phyloP scores from a whole-genome alignment of 257 asterid species.

The Nicotiana undulata region DNA sequence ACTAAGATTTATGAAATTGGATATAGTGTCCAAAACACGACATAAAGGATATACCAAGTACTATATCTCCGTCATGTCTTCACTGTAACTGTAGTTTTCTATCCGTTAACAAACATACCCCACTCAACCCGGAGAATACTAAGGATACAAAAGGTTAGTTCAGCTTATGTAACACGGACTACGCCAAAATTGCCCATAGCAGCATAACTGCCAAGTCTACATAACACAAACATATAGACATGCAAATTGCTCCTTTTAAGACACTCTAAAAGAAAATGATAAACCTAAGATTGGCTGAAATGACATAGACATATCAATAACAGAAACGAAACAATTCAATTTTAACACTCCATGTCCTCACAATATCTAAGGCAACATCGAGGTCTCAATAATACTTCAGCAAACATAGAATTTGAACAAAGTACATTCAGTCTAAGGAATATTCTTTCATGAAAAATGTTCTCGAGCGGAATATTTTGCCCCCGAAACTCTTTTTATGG shows the following conservation, averaged over 20 bases:
- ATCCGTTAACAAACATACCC: not conserved
- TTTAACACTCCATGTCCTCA: not conserved
- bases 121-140: not conserved
- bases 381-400: not conserved
- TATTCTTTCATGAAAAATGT: not conserved
- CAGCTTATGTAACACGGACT: not conserved
- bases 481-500: not conserved
- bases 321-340: not conserved
- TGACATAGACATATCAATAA: not conserved
- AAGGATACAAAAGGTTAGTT: not conserved
- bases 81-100: not conserved
- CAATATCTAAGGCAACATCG: not conserved
- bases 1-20: not conserved
- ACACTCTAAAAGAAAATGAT: not conserved
- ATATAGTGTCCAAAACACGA: not conserved
- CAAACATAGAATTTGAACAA: not conserved
- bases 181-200: not conserved
- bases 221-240: not conserved
- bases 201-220: not conserved
- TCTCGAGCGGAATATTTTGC: not conserved
- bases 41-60: not conserved
- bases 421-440: not conserved
- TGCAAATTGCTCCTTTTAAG: not conserved
- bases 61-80: not conserved
- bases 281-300: not conserved